Evolutionary conservation across 176 grass and related monocot species (phyloP), one percentile per base, ranked within the genome.

Genomic region (Rhipidocladum racemiflorum): DNA sequence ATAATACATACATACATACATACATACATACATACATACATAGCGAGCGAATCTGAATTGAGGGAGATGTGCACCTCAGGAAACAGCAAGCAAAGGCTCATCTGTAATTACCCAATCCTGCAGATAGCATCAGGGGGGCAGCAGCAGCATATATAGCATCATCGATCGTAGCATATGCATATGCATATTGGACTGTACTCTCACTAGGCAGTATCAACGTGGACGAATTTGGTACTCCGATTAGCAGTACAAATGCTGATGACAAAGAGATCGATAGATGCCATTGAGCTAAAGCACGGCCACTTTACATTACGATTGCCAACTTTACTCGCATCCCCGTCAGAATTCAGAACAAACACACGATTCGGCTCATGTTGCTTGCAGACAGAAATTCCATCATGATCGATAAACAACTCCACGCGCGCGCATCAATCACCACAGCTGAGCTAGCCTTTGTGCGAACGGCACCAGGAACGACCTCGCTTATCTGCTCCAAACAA

Each of bases 291-390:
- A 88, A 88, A 82, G 79, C 56, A 11, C 45, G 17, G 3, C 7
- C 36, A 38, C 86, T 88, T 88, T 83, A 72, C 66, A 15, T 21
- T 72, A 42, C 43, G 80, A 78, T 78, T 71, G 42, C 73, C 65
- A 65, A 55, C 60, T 65, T 64, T 55, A 17, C 17, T 17, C 15
- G 70, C 71, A 84, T 67, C 48, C 34, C 36, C 61, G 78, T 83
- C 74, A 72, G 80, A 78, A 57, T 35, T 83, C 74, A 72, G 80
- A 78, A 57, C 45, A 88, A 83, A 65, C 65, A 78, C 11, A 72
- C 7, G 65, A 83, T 83, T 83, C 55, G 51, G 50, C 51, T 76
- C 78, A 76, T 87, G 78, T 76, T 25, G 1, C 13, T 46, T 86
- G 68, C 66, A 46, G 68, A 48, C 6, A 68, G 29, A 76, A 87